Base-by-base conservation (phyloP, 805 yeast genomes). In the Yarrowia divulgata region DNA sequence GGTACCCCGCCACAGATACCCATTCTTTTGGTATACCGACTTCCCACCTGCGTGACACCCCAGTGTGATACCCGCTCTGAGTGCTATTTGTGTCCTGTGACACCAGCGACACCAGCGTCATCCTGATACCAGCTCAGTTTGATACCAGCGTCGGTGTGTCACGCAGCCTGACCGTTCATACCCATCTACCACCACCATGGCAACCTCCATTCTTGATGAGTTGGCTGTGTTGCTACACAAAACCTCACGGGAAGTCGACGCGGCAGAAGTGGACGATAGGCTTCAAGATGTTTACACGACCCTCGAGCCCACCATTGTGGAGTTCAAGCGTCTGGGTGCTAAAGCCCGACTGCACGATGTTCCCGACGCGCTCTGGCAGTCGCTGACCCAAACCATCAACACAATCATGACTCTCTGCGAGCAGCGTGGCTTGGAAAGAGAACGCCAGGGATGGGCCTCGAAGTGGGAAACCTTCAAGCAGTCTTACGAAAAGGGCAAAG, bases 401-500 rank as follows among this genome's bases (percentile, higher is more conserved):
- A 42, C 64, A 10, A 32, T 37, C 32, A 14, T 57, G 49, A 34
- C 49, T 10, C 18, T 57, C 37, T 57, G 64, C 12, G 64, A 32
- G 49, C 64, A 57, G 6, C 64, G 64, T 2, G 49, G 64, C 9
- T 40, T 43, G 3, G 64, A 42, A 8, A 32, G n/a, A 9, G 64
- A 57, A 18, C 49, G 39, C 7, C 19, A 43, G 6, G 7, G 13
- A 29, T 57, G 64, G 64, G 32, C 64, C 4, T 42, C 64, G 9
- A 43, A 42, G 29, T 57, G 45, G 32, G 13, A 18, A 29, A 9
- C 49, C 10, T 57, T 57, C 49, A 57, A 42, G 29, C 40, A 42
- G 49, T 42, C 64, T 3, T 57, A 57, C 29, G 50, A 57, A 42
- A 57, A 57, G 18, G 64, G 64, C 50, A 57, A 57, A 32, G 37